Conservation (phyloP, 352 stramenopile species). For the Phytophthora pinifolia region DNA sequence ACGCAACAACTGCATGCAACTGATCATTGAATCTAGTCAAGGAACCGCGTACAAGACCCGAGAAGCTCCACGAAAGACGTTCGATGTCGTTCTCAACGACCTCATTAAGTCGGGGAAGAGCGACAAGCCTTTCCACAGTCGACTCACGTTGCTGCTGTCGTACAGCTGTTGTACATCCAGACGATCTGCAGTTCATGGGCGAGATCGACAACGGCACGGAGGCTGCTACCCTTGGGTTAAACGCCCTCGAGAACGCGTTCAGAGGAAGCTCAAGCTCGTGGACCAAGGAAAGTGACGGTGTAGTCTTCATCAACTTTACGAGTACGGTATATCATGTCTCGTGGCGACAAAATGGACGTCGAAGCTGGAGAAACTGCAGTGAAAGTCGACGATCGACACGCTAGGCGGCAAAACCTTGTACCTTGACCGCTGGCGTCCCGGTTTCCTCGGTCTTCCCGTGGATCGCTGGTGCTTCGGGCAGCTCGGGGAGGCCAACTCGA, state of each 20-base stretch:
- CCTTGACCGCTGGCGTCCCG: constrained; percentile 26
- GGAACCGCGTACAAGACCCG: constrained; percentile 25
- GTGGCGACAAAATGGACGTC: constrained; percentile 27
- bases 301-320: constrained; percentile 27
- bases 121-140: constrained; percentile 25
- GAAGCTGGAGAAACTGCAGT: constrained; percentile 17
- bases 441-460: constrained; percentile 25
- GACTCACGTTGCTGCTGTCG: constrained; percentile 39
- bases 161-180: constrained; percentile 71
- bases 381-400: constrained; percentile 22
- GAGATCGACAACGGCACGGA: constrained; percentile 57
- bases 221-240: constrained; percentile 38
- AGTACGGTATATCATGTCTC: constrained; percentile 31
- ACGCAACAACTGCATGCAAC: constrained; percentile 38
- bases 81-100: constrained; percentile 31
- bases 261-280: constrained; percentile 23
- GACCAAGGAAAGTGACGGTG: constrained; percentile 23
- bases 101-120: constrained; percentile 29
- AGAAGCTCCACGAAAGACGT: constrained; percentile 27
- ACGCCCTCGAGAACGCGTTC: constrained; percentile 25
- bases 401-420: constrained; percentile 35
- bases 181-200: constrained; percentile 51
- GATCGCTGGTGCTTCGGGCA: constrained; percentile 50
- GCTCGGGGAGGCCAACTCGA: constrained; percentile 41
- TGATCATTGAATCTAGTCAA: constrained; percentile 22